Evolutionary conservation across 2,329 filamentous ascomycete species (phyloP).

Genomic region (Lasiodiplodia theobromae): DNA sequence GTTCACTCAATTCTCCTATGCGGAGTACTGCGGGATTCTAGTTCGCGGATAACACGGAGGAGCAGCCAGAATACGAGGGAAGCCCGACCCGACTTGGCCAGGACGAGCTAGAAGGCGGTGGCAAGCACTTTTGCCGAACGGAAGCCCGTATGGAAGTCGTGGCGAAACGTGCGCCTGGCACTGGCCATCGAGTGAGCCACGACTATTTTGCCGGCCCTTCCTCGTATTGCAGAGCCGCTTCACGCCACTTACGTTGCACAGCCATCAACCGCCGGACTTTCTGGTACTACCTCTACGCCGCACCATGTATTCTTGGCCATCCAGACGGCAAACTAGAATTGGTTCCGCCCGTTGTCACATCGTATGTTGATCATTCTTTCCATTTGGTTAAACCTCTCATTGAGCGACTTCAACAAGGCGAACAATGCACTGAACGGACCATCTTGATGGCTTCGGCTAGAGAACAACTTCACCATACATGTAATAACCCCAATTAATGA

Average conservation of each 20-base stretch:
- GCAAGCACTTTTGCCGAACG: neutral
- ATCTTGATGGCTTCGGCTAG: neutral
- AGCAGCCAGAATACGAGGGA: neutral
- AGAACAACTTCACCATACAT: neutral
- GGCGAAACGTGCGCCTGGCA: neutral
- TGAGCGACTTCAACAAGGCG: neutral
- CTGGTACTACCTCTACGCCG: neutral
- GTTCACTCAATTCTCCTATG: neutral
- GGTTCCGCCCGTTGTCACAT: too few relatives aligned
- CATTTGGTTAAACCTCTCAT: neutral
- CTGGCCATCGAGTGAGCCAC: neutral
- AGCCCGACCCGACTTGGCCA: neutral
- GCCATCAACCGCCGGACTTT: neutral
- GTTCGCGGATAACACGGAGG: neutral
- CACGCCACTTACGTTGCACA: conserved; percentile 10
- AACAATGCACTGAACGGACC: neutral
- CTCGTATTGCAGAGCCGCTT: conserved; percentile 19
- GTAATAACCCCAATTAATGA: neutral
- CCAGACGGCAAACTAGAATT: neutral
- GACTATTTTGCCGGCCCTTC: neutral
- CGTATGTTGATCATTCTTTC: neutral
- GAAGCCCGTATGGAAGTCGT: conserved; percentile 6
- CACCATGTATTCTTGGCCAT: neutral
- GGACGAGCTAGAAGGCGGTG: neutral
- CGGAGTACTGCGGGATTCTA: conserved; percentile 11